phyloP scores from a whole-genome alignment of 2,329 filamentous ascomycete species.

The Huntiella savannae region DNA sequence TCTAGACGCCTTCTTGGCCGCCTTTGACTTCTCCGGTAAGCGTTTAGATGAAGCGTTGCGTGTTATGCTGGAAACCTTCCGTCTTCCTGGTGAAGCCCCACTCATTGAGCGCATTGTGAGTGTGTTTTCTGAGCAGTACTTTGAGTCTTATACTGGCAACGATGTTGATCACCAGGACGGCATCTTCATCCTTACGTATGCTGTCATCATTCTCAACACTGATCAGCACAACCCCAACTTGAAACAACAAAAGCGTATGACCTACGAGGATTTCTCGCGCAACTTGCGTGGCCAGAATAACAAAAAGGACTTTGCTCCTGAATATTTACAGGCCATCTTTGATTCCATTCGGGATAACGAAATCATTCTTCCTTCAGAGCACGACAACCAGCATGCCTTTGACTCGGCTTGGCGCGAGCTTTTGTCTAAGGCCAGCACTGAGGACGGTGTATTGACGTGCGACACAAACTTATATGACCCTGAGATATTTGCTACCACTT shows the following conservation, averaged over 20 bases:
- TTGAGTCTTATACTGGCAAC: conserved; percentile 43
- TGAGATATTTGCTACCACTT: conserved; percentile 92
- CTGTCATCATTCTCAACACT: conserved; percentile 93
- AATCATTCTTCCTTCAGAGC: conserved; percentile 92
- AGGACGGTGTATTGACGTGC: conserved; percentile 56
- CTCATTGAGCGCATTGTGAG: conserved; percentile 87
- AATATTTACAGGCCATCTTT: conserved; percentile 73
- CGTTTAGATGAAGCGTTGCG: conserved; percentile 80
- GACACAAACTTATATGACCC: conserved; percentile 91
- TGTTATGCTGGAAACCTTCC: conserved; percentile 75
- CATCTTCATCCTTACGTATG: conserved; percentile 80
- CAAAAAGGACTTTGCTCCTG: conserved; percentile 62
- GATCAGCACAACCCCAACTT: conserved; percentile 93
- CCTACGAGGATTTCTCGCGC: conserved; percentile 58
- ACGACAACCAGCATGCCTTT: conserved; percentile 90
- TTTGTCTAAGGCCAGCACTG: conserved; percentile 61
- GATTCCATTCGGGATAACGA: conserved; percentile 83
- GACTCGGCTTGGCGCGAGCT: conserved; percentile 97
- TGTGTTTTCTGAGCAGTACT: conserved; percentile 73
- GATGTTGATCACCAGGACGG: conserved; percentile 72
- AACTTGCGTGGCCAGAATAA: conserved; percentile 85
- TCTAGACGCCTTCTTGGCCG: conserved; percentile 61
- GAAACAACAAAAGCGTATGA: conserved; percentile 64
- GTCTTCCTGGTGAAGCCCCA: conserved; percentile 78
- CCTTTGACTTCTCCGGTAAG: conserved; percentile 77